Conservation (phyloP, 2,329 filamentous ascomycete genomes). For the Colletotrichum filicis region DNA sequence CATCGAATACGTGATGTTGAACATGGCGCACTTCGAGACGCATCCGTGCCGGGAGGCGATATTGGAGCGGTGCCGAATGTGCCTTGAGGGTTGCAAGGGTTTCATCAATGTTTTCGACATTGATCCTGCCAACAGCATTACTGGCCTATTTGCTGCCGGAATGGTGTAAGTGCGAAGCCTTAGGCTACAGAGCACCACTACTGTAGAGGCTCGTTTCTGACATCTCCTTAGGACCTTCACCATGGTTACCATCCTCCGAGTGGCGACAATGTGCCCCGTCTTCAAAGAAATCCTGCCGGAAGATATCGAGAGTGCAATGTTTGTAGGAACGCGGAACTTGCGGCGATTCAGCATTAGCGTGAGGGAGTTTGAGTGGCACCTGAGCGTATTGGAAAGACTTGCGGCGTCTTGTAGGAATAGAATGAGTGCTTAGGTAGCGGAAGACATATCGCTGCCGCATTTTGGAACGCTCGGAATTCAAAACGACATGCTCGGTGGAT, state of each 20-base stretch:
- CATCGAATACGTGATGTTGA: slow-evolving; percentile 42
- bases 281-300: slow-evolving; percentile 35
- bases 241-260: slow-evolving; percentile 40
- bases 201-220: not conserved
- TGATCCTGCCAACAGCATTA: slow-evolving; percentile 40
- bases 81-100: slow-evolving; percentile 40
- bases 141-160: slow-evolving; percentile 42
- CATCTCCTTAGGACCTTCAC: slow-evolving; percentile 39
- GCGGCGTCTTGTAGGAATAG: slow-evolving; percentile 25
- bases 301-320: slow-evolving; percentile 37
- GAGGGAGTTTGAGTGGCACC: slow-evolving; percentile 39
- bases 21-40: slow-evolving; percentile 37
- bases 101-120: slow-evolving; percentile 44
- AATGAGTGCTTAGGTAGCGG: not conserved
- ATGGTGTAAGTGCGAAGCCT: slow-evolving; percentile 41
- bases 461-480: no score
- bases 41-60: slow-evolving; percentile 40
- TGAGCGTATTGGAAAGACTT: slow-evolving; percentile 35
- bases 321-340: slow-evolving; percentile 37
- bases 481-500: no score
- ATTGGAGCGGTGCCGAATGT: slow-evolving; percentile 38
- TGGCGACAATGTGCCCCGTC: slow-evolving; percentile 34
- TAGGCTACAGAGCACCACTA: not conserved
- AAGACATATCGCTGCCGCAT: no score
- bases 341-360: slow-evolving; percentile 38